Base-by-base conservation (phyloP, 768 basidiomycete genomes). In the Boletus rubescentipes region DNA sequence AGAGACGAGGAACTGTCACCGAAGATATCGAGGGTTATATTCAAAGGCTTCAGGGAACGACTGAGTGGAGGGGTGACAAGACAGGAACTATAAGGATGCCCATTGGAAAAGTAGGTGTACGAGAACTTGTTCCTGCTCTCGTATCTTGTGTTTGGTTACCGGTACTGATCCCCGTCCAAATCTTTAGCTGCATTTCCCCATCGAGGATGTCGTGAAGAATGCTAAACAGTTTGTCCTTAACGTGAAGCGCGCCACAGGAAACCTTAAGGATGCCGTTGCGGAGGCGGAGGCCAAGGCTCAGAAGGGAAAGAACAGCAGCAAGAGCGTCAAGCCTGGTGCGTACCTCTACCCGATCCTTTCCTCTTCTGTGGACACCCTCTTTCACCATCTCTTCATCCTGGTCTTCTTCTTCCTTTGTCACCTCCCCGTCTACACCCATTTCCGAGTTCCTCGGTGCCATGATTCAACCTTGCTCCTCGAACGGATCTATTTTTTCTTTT, bases 1-100 rank as follows among this genome's bases (percentile, higher is more conserved):
- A 89, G 57, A 86, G 94, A 69, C 81, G 94, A 53, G 97, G 97
- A 5, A 95, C 95, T 1, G 96, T 98, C 18, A 91, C 92, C 2
- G 90, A 93, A 46, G 92, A 98, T 55, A 78, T 98, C 38, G 86
- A 79, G 14, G 85, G 84, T 12, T 95, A 89, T 59, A 85, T 99
- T 52, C 79, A 83, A 61, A 82, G 83, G 45, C 80, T 96, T 34
- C 82, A 84, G 51, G 92, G 91, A 12, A 86, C 87, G 5, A 84
- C 87, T 42, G 94, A 98, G 67, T 99, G 96, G 93, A 91, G 86
- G 72, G 92, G 91, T 9, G 93, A 97, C 73, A 87, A 88, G 67
- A 71, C 78, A 29, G 94, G 96, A 9, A 86, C 85, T 29, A 91
- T 98, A 44, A 83, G 90, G 39, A 81, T 89, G 46, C 85, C 92